Evolutionary conservation across 2,329 filamentous ascomycete species (phyloP).

Genomic region (Calonectria multiphialidica): DNA sequence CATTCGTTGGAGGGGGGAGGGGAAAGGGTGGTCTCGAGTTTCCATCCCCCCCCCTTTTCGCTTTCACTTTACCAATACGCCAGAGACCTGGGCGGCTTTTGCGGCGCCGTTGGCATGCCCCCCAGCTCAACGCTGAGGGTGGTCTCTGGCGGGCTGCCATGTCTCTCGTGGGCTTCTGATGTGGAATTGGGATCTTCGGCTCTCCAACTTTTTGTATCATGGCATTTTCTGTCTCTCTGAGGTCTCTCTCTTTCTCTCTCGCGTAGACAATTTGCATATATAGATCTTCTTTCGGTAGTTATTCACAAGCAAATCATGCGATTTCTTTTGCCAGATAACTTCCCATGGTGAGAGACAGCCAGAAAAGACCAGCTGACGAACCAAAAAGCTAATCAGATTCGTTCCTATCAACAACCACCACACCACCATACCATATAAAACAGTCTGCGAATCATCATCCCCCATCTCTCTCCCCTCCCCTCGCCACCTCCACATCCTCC

Average conservation of each 20-base stretch:
- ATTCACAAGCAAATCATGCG: not conserved
- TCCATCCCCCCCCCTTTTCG: not conserved
- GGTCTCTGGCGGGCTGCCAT: not conserved
- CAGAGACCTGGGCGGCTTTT: slow-evolving; percentile 4
- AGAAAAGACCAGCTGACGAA: too few relatives aligned
- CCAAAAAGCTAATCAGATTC: not conserved
- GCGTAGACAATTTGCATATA: not conserved
- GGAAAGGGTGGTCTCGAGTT: slow-evolving; percentile 4
- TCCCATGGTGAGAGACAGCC: not conserved
- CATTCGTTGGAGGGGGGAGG: not conserved
- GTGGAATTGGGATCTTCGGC: slow-evolving; percentile 9
- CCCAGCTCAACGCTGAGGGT: not conserved
- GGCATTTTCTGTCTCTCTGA: not conserved
- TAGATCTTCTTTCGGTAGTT: not conserved
- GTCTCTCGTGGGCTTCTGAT: slow-evolving; percentile 6
- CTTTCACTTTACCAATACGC: not conserved
- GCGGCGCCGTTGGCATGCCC: not conserved
- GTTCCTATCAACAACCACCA: not conserved
- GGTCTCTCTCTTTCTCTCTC: not conserved
- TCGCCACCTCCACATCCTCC: not conserved
- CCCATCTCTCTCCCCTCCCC: not conserved
- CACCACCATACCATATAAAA: too few relatives aligned
- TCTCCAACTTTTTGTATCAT: slow-evolving; percentile 3
- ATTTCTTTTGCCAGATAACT: not conserved
- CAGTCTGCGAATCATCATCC: not conserved